Base-by-base conservation (phyloP, 2,329 filamentous ascomycete species). In the Metarhizium anisopliae region DNA sequence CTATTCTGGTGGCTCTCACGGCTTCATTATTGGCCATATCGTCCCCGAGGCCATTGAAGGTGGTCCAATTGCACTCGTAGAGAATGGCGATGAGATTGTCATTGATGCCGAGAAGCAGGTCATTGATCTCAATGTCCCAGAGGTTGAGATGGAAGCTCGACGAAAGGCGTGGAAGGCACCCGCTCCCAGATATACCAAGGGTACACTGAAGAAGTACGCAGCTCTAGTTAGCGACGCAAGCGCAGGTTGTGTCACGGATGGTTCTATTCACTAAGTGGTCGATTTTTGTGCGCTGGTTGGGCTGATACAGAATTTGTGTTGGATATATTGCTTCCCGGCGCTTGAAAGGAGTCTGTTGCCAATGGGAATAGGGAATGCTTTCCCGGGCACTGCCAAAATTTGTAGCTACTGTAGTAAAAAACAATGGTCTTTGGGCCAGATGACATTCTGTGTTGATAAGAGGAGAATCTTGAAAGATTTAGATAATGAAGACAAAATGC, bases 21-120 rank as follows among this genome's bases (percentile, higher is more conserved):
- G 89, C 43, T 94, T 94, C 80, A 76, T 94, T 62, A 93, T 94
- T 64, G 89, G 89, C 1, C 89, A 94, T 72, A 87, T 95, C 59
- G 89, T 92, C 45, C 90, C 90, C 30, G 90, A 95, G 74, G 90
- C 90, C 8, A 86, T 89, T 67, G 88, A 89, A 61, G 90, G 90
- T 52, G 90, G 90, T 0, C 90, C 90, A 2, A 94, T 95, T 59
- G 90, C 82, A 14, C 78, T 95, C 11, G 87, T 94, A n/a, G 70
- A 81, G 63, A 86, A 95, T 62, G 90, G 90, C 30, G 90, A 95
- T 68, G 78, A 78, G 56, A 87, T 95, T 62, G 83, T 85, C 51
- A 95, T 95, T 58, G 89, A 95, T 65, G 88, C 90, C 0, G 87
- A 92, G 70, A 83, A 84, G 67, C 82, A 82, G 49, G 78, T 81